Evolutionary conservation across 2,329 filamentous ascomycete species (phyloP).

Genomic region (Endocalyx cinctus): DNA sequence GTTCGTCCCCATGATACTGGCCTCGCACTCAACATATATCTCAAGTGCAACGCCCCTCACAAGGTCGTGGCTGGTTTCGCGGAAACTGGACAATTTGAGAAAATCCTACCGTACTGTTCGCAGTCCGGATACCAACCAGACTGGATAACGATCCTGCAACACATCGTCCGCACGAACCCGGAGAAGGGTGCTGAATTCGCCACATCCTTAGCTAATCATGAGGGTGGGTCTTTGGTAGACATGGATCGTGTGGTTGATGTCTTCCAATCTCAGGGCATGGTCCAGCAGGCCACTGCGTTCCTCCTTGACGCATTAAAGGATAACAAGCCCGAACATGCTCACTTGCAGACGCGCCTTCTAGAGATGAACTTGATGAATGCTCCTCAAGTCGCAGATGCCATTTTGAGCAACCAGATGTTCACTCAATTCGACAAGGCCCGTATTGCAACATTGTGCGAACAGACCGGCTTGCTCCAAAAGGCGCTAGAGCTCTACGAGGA

Average conservation of each 20-base stretch:
- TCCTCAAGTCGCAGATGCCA: constrained; percentile 95
- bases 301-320: constrained; percentile 91
- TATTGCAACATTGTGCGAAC: constrained; percentile 87
- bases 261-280: constrained; percentile 96
- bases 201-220: constrained; percentile 83
- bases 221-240: constrained; percentile 82
- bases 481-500: constrained; percentile 95
- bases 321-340: constrained; percentile 88
- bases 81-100: constrained; percentile 93
- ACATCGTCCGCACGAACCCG: constrained; percentile 85
- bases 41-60: constrained; percentile 82
- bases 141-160: constrained; percentile 85
- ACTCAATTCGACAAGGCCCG: constrained; percentile 90
- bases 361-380: constrained; percentile 99
- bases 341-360: constrained; percentile 87
- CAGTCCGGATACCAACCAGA: constrained; percentile 90
- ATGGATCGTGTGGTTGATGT: constrained; percentile 94
- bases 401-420: constrained; percentile 98
- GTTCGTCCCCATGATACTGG: constrained; percentile 85
- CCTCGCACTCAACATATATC: constrained; percentile 83
- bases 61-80: constrained; percentile 95
- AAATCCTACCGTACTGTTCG: constrained; percentile 87
- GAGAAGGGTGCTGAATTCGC: constrained; percentile 96
- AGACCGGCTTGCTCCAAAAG: constrained; percentile 79
- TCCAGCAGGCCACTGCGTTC: constrained; percentile 98